A percentile compares a stretch with the other conserved stretches of the same genome.
phyloP scores from a whole-genome alignment of 2,329 filamentous ascomycete genomes.

The Biscogniauxia marginata region DNA sequence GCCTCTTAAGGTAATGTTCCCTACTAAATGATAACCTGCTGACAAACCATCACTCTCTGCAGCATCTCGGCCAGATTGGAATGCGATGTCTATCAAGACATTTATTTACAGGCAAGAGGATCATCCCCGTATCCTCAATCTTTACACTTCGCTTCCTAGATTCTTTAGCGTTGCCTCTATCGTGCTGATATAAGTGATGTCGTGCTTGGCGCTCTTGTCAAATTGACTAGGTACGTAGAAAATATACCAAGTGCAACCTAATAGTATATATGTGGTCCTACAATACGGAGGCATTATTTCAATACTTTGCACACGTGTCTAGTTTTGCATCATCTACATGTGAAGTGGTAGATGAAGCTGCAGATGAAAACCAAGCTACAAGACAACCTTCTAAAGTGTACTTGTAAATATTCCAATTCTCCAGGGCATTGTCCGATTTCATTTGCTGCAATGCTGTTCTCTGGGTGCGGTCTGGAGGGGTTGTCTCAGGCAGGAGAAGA shows the following conservation, averaged over 20 bases:
- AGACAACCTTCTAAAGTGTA: not conserved
- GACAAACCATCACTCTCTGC: not conserved
- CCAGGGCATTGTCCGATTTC: not conserved
- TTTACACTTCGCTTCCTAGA: not conserved
- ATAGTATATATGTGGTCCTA: not conserved
- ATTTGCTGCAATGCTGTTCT: not conserved
- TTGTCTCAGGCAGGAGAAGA: conserved; percentile 9
- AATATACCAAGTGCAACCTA: not conserved
- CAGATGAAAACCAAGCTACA: not conserved
- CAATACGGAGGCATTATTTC: not conserved
- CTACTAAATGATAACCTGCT: not conserved
- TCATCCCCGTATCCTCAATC: not conserved
- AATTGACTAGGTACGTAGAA: not conserved
- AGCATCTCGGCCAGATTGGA: not conserved
- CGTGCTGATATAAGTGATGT: not conserved
- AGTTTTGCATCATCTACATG: not conserved
- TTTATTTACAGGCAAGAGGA: not conserved
- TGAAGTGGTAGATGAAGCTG: not conserved
- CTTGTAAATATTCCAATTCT: too few relatives aligned
- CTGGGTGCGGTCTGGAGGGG: not conserved
- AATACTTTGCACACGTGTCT: not conserved
- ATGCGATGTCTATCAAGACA: not conserved
- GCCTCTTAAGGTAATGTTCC: not conserved
- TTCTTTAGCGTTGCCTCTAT: not conserved
- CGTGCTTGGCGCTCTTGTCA: not conserved